Percentiles rank a stretch among this genome's conserved stretches.
These are phyloP conservation scores for Phytophthora quininea DNA, from an alignment of 352 stramenopile species.

Conservation along the genomic window DNA sequence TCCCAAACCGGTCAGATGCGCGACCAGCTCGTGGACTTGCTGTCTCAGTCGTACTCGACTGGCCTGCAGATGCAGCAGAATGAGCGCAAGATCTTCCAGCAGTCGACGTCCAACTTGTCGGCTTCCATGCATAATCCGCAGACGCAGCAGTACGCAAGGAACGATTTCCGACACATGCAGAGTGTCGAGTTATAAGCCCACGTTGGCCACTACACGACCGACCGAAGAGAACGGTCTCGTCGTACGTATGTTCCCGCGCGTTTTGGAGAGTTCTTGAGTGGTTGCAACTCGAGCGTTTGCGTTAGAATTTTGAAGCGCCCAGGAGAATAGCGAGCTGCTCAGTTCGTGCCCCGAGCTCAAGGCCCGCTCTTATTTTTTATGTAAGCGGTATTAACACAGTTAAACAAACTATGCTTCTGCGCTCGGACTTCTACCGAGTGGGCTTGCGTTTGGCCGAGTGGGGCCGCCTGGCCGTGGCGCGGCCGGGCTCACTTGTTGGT, in stretches of 20 bases:
- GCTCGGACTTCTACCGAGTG: no score
- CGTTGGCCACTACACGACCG: constrained; percentile 16
- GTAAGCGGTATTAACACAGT: constrained; percentile 36
- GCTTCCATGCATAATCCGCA: constrained; percentile 29
- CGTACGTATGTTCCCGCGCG: constrained; percentile 23
- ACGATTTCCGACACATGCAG: constrained; percentile 37
- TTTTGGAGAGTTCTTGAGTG: constrained; percentile 4
- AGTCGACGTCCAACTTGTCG: constrained; percentile 22
- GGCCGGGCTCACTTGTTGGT: not conserved
- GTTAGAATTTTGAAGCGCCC: constrained; percentile 9
- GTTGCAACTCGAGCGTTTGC: constrained; percentile 11
- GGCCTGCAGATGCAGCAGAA: constrained; percentile 59
- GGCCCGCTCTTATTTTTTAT: constrained; percentile 40
- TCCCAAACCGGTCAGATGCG: constrained; percentile 41
- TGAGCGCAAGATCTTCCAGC: constrained; percentile 39
- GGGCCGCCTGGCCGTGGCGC: no score
- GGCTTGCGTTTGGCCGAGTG: no score
- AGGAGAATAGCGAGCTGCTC: constrained; percentile 37
- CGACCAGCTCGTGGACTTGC: constrained; percentile 49
- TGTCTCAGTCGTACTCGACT: constrained; percentile 60
- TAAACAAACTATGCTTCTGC: not conserved
- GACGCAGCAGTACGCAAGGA: constrained; percentile 22
- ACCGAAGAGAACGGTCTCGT: constrained; percentile 13
- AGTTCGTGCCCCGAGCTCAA: constrained; percentile 5
- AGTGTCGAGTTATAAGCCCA: constrained; percentile 48